These are phyloP conservation scores for Solanum ossicruentum DNA, from an alignment of 257 asterid species.

Conservation along the genomic window DNA sequence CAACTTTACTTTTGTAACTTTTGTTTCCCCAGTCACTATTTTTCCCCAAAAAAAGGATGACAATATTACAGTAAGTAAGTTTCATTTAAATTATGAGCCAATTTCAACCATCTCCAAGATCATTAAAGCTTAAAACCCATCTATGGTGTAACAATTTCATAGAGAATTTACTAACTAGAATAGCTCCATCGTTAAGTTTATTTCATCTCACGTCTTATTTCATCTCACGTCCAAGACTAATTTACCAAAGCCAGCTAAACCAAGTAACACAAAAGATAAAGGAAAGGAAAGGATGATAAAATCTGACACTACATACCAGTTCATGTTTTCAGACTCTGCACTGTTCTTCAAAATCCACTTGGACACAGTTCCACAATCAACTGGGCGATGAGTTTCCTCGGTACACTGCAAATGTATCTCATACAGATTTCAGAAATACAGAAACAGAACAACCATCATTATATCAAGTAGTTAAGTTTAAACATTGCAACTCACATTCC, in stretches of 20 bases:
- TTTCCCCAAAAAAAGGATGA: neutral
- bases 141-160: neutral
- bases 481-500: conserved; percentile 57
- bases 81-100: neutral
- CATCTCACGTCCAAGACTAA: neutral
- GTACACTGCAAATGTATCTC: conserved; percentile 22
- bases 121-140: neutral
- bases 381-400: conserved; percentile 51
- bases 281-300: neutral
- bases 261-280: neutral
- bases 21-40: neutral
- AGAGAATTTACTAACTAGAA: neutral
- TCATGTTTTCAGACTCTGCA: conserved; percentile 49
- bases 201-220: neutral
- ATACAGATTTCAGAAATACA: neutral
- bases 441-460: neutral
- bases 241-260: neutral
- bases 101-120: neutral
- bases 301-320: conserved; percentile 20
- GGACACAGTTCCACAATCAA: conserved; percentile 47
- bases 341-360: conserved; percentile 45
- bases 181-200: neutral
- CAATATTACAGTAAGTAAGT: neutral
- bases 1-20: neutral
- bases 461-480: neutral